Conservation (phyloP, 495 filamentous ascomycete species). For the Evernia prunastri region DNA sequence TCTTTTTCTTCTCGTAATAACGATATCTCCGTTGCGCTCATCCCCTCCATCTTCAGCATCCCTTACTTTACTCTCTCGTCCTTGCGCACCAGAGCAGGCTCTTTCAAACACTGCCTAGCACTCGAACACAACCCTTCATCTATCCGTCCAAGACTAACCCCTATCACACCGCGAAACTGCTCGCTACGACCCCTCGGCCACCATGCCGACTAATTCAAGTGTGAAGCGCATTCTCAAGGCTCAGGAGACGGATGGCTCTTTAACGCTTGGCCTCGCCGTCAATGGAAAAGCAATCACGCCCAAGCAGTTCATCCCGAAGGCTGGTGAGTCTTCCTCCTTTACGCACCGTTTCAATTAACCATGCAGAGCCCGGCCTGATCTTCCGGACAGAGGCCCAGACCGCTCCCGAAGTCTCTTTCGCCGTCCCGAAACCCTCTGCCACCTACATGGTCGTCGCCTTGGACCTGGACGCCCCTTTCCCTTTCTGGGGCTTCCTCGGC, state of each 20-base stretch:
- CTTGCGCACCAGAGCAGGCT: too few relatives aligned
- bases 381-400: constrained; percentile 32
- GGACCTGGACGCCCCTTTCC: constrained; percentile 18
- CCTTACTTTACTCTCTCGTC: too few relatives aligned
- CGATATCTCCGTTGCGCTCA: constrained; percentile 4
- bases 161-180: not conserved
- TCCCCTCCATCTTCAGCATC: too few relatives aligned
- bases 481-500: constrained; percentile 36
- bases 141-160: constrained; percentile 3
- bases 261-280: constrained; percentile 11
- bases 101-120: not conserved
- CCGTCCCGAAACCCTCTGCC: not conserved
- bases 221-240: constrained; percentile 10
- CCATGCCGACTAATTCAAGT: constrained; percentile 7
- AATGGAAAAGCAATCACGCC: constrained; percentile 11
- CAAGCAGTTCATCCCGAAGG: constrained; percentile 30
- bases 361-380: constrained; percentile 8
- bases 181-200: constrained; percentile 8
- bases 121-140: constrained; percentile 7
- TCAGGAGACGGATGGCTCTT: constrained; percentile 11
- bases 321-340: constrained; percentile 21
- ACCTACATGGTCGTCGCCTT: constrained; percentile 8
- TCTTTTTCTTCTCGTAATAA: constrained; percentile 3
- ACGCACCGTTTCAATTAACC: not conserved
- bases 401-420: constrained; percentile 31